Evolutionary conservation across 2,329 filamentous ascomycete species (phyloP), one percentile per base, ranked within the genome.

Genomic region (Monosporascus sp.): DNA sequence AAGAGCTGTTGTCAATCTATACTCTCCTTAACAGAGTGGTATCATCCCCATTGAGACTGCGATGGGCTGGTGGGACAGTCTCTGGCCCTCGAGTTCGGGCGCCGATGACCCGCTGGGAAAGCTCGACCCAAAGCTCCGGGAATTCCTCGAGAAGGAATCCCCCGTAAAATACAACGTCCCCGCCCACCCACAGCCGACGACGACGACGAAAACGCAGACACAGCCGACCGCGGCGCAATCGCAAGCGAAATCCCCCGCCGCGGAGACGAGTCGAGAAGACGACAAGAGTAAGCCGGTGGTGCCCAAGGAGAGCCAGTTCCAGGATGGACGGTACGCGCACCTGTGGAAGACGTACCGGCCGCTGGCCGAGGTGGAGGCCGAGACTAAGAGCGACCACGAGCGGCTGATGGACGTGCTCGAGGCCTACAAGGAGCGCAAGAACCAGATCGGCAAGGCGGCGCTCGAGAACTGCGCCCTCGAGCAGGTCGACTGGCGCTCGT

Each of bases 391-490:
- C 39, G 88, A 94, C 62, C 84, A 90, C 64, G 91, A 96, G 66
- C 88, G 88, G 68, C 79, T 95, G 59, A 79, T 82, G 68, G 84
- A 90, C 67, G 85, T 97, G 52, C 76, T 97, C 49, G 87, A 93
- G 50, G 85, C 84, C 6, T 95, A 86, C 79, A 95, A 96, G 69
- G 84, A 89, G 66, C 85, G 91, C 56, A 90, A 88, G 67, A 81
- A 83, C 36, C 80, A 84, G 51, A 89, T 97, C 56, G 89, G 89
- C 31, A 79, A 81, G 42, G 89, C 90, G 1, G 92, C 93, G 9
- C 77, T 96, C 65, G 94, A 99, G 74, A 99, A 97, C 69, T 99
- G 94, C 71, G 87, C 90, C 1, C 70, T 92, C 55, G 90, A 96
- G 68, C 90, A 97, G 73, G 79, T 90, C 66, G 86, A 86, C 54